Evolutionary conservation across 1,139 yeast species (phyloP), one percentile per base, ranked within the genome.

Genomic region (Pneumocystis murina): DNA sequence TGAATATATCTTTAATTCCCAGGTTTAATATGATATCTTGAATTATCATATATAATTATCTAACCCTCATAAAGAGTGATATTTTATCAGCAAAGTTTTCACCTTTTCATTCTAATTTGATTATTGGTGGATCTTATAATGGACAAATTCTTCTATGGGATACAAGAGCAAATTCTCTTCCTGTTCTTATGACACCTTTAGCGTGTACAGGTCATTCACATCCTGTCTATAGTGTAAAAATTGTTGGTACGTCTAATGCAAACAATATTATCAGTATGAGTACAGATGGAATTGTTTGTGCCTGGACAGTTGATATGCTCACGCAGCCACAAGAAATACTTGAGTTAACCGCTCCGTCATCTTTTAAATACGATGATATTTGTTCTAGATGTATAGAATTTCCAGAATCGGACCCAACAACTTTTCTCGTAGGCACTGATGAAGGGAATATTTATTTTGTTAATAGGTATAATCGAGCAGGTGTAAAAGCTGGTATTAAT

Each of bases 121-220:
- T 80, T 35, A 75, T 75, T 63, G 83, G 80, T 1, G 75, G 80
- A 1, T 79, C 80, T 8, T 78, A 76, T 65, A 79, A 78, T 68
- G 84, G 84, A 16, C 82, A 79, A 66, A 67, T 80, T 2, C 66
- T 78, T 55, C 71, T 76, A 1, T 80, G 82, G 82, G 81, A 80
- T 61, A 68, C 78, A 61, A 71, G 77, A 28, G 65, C 72, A 55
- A 59, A 63, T 64, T 62, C 67, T 67, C 71, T 66, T 61, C 78
- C 77, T 8, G 72, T 71, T 60, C 71, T 70, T 63, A 74, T 66
- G 28, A 72, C 79, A 1, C 74, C 74, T 36, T 69, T 70, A 60
- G 33, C 48, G 14, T n/a, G 48, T n/a, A 40, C 38, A 24, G 78
- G 79, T 0, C 82, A 80, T 66, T 69, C 78, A 0, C 76, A 76